Base-by-base conservation (phyloP, 306 rosid species). In the Trifolium repens region DNA sequence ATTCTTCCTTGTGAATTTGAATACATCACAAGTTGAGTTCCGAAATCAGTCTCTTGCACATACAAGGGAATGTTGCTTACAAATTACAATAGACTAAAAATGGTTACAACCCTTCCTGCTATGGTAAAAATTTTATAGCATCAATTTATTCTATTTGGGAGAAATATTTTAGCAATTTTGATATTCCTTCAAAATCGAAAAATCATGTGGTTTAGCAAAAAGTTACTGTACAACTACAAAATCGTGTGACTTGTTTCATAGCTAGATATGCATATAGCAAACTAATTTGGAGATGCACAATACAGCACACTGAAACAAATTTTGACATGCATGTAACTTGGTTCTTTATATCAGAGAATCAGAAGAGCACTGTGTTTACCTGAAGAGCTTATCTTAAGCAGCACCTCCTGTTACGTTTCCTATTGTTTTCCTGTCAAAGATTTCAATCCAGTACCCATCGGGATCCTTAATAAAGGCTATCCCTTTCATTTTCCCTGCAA, bases 401-500 rank as follows among this genome's bases (percentile, higher is more conserved):
- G 80, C 83, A 58, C 12, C 43, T 59, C 61, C 53, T 49, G 91
- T 78, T 19, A 79, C 3, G 13, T 27, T 72, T 68, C 90, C 91
- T 13, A 94, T 87, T 22, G 78, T 17, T 83, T 92, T 83, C n/a
- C 67, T 87, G 78, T 94, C 99, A 69, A 94, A 94, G 57, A 91
- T 83, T 87, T 94, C 99, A 78, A 94, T 89, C 97, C 96, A 94
- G 78, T 94, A 94, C 62, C 91, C 97, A 85, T 94, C 97, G 3
- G 99, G 99, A 83, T 94, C 97, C 85, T 94, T 90, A 22, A 94
- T 89, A 82, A 90, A 92, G 43, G 97, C 97, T 69, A 94, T 80
- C 55, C 99, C 96, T 77, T 92, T 94, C 96, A 94, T 88, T 83
- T 94, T 89, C 42, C 97, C 97, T 92, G 85, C 87, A 85, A 59